These are phyloP conservation scores for Trichosporon coremiiforme DNA, from an alignment of 1,284 basidiomycete genomes.

Conservation along the genomic window DNA sequence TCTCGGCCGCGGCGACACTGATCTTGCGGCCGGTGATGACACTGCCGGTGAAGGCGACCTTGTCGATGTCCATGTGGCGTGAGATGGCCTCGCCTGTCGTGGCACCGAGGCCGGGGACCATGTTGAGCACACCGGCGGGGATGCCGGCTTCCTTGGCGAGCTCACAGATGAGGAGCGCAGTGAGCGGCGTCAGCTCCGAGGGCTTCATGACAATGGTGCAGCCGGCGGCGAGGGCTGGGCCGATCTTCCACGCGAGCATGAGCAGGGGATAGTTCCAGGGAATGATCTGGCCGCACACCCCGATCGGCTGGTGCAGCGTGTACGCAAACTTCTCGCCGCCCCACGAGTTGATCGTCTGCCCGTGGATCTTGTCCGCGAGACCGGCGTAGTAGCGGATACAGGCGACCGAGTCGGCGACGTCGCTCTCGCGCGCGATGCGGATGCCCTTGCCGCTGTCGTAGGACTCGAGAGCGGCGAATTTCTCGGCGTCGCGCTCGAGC, in stretches of 20 bases:
- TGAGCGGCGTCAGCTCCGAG: slow-evolving; percentile 85
- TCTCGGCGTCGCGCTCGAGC: slow-evolving; percentile 74
- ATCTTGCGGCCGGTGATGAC: slow-evolving; percentile 82
- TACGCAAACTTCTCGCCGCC: slow-evolving; percentile 72
- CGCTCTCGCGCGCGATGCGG: slow-evolving; percentile 66
- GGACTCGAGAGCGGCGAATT: slow-evolving; percentile 72
- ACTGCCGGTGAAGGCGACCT: slow-evolving; percentile 63
- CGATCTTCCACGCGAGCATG: slow-evolving; percentile 92
- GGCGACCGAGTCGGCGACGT: slow-evolving; percentile 77
- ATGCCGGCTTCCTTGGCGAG: slow-evolving; percentile 63
- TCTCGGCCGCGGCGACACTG: slow-evolving; percentile 77
- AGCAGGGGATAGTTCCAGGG: slow-evolving; percentile 91
- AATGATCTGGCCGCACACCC: slow-evolving; percentile 88
- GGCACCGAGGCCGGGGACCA: slow-evolving; percentile 75
- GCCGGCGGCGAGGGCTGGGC: slow-evolving; percentile 77
- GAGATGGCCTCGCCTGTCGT: slow-evolving; percentile 82
- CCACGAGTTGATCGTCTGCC: slow-evolving; percentile 49
- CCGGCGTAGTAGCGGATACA: slow-evolving; percentile 77
- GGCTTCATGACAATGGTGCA: no score
- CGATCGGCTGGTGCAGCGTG: slow-evolving; percentile 88
- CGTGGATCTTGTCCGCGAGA: slow-evolving; percentile 68
- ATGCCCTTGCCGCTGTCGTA: slow-evolving; percentile 82
- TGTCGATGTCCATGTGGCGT: slow-evolving; percentile 75
- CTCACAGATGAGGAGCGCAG: slow-evolving; percentile 67
- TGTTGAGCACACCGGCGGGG: slow-evolving; percentile 88